Conservation (phyloP, 169 alveolate genomes). For the Cytauxzoon felis region DNA sequence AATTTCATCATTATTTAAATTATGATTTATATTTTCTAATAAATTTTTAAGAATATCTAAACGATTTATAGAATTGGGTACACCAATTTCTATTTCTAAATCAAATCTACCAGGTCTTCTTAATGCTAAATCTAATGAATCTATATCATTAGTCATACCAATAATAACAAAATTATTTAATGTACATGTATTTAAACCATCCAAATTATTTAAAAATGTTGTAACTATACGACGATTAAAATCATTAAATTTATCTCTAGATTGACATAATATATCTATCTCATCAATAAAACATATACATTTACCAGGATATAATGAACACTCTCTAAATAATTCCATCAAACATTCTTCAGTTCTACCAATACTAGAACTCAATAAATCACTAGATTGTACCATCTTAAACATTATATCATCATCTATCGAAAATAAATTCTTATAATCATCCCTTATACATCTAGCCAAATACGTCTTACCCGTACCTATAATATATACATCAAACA, state of each 20-base stretch:
- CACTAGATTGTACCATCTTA: constrained; percentile 47
- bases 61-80: constrained; percentile 89
- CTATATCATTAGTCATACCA: constrained; percentile 89
- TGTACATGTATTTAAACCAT: constrained; percentile 13
- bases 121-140: constrained; percentile 87
- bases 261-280: constrained; percentile 68
- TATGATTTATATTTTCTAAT: constrained; percentile 61
- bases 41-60: constrained; percentile 75
- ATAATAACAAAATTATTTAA: constrained; percentile 70
- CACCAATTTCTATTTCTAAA: constrained; percentile 87
- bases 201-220: constrained; percentile 40
- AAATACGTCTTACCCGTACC: constrained; percentile 58
- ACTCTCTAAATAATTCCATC: constrained; percentile 15
- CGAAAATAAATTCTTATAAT: constrained; percentile 12
- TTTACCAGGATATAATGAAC: constrained; percentile 11
- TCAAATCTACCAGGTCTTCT: constrained; percentile 97
- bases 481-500: background rate
- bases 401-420: background rate
- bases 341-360: constrained; percentile 49
- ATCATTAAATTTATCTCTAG: constrained; percentile 29
- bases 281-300: constrained; percentile 73
- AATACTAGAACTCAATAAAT: constrained; percentile 15
- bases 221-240: constrained; percentile 28
- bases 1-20: constrained; percentile 50
- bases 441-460: constrained; percentile 32